A percentile compares a stretch with the other conserved stretches of the same genome.
Conservation (phyloP, 148 eudicot species). For the Rhododendron williamsianum region DNA sequence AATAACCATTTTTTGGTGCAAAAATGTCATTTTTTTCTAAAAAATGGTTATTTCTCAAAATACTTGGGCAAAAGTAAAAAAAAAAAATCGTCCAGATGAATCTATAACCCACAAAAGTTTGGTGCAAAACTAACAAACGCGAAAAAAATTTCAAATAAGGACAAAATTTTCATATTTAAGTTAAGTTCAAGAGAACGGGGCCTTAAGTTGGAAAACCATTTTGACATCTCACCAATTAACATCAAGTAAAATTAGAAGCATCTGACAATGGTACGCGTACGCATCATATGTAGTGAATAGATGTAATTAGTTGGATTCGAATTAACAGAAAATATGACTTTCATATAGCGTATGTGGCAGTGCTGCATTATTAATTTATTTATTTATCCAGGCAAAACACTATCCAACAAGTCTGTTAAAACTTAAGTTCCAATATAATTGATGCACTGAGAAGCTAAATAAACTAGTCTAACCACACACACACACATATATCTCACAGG, state of each 20-base stretch:
- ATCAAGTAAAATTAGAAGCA: not conserved
- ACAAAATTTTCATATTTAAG: too few relatives aligned
- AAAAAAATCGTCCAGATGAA: too few relatives aligned
- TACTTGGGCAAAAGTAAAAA: too few relatives aligned
- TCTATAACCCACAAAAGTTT: too few relatives aligned
- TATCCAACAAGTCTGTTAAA: not conserved
- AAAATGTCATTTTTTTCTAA: too few relatives aligned
- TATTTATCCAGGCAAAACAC: not conserved
- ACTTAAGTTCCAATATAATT: not conserved
- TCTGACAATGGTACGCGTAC: not conserved
- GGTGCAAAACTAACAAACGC: too few relatives aligned
- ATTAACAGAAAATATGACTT: not conserved
- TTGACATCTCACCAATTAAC: not conserved
- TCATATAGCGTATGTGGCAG: not conserved
- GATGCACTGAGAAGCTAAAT: not conserved
- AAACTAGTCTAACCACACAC: constrained; percentile 4
- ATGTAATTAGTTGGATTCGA: not conserved
- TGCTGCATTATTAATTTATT: not conserved
- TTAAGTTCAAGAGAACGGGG: too few relatives aligned
- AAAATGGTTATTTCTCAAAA: too few relatives aligned
- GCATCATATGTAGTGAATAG: not conserved
- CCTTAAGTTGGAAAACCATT: not conserved
- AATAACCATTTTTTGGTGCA: too few relatives aligned
- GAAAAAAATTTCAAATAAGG: too few relatives aligned
- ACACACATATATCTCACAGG: not conserved